Conservation (phyloP, 2,329 filamentous ascomycete genomes). For the Apiospora koreana region DNA sequence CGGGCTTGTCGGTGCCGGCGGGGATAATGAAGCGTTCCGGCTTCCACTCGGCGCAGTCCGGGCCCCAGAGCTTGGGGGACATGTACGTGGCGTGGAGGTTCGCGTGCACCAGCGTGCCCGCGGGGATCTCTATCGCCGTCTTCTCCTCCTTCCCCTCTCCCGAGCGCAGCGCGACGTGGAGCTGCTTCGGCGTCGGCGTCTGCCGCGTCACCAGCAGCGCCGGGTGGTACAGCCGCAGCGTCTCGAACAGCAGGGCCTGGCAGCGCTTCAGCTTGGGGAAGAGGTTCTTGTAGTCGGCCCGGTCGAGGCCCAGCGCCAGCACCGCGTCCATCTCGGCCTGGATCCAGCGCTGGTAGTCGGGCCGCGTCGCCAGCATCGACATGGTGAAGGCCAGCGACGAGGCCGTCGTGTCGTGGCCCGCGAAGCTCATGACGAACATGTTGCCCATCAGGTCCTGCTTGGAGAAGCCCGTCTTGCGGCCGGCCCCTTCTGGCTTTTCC, state of each 20-base stretch:
- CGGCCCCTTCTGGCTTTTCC: no score
- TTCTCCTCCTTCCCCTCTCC: not conserved
- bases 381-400: slow-evolving; percentile 23
- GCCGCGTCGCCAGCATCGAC: slow-evolving; percentile 23
- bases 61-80: not conserved
- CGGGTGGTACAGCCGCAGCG: slow-evolving; percentile 12
- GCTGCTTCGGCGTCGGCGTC: not conserved
- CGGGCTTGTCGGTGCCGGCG: not conserved
- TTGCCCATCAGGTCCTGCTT: slow-evolving; percentile 28
- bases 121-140: not conserved
- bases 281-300: slow-evolving; percentile 21
- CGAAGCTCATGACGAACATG: slow-evolving; percentile 32
- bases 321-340: slow-evolving; percentile 17
- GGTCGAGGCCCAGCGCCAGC: not conserved
- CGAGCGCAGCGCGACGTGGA: not conserved
- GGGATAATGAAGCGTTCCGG: slow-evolving; percentile 8
- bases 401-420: slow-evolving; percentile 31
- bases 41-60: slow-evolving; percentile 9
- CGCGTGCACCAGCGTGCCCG: not conserved
- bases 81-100: not conserved
- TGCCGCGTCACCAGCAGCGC: not conserved
- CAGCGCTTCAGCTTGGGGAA: slow-evolving; percentile 25
- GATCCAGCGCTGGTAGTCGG: slow-evolving; percentile 21
- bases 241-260: slow-evolving; percentile 22
- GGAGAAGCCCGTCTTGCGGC: slow-evolving; percentile 18